These are phyloP conservation scores for Pyrenula massariospora DNA, from an alignment of 495 filamentous ascomycete species.

Conservation along the genomic window DNA sequence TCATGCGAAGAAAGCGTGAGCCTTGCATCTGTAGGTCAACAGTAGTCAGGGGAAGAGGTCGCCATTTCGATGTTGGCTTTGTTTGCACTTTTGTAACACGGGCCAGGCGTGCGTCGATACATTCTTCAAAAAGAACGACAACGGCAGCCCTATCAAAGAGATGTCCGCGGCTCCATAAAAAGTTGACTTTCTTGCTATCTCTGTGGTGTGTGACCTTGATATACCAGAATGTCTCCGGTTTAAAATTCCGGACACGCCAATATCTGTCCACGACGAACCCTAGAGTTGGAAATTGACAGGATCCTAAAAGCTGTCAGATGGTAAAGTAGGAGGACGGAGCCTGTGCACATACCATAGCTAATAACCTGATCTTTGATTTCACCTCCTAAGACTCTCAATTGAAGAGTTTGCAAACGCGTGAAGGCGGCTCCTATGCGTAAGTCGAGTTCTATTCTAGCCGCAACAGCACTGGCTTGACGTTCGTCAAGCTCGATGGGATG, in stretches of 20 bases:
- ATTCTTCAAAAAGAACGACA: slow-evolving; percentile 73
- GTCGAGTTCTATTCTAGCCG: slow-evolving; percentile 85
- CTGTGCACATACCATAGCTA: slow-evolving; percentile 61
- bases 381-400: slow-evolving; percentile 53
- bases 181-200: slow-evolving; percentile 69
- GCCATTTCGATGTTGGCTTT: slow-evolving; percentile 91
- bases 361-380: slow-evolving; percentile 51
- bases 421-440: slow-evolving; percentile 84
- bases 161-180: slow-evolving; percentile 70
- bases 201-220: slow-evolving; percentile 75
- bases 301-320: slow-evolving; percentile 43
- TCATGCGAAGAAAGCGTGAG: slow-evolving; percentile 71
- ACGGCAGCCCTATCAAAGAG: slow-evolving; percentile 83
- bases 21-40: slow-evolving; percentile 99
- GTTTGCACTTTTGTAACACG: slow-evolving; percentile 72
- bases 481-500: slow-evolving; percentile 71
- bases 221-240: slow-evolving; percentile 83
- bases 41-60: slow-evolving; percentile 84
- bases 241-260: slow-evolving; percentile 82
- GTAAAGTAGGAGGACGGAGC: background rate
- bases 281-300: slow-evolving; percentile 92
- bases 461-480: slow-evolving; percentile 74
- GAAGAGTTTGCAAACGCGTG: slow-evolving; percentile 76
- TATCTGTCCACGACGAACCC: slow-evolving; percentile 97
- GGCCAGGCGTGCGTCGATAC: slow-evolving; percentile 63